A percentile compares a stretch with the other conserved stretches of the same genome.
These are phyloP conservation scores for Penicillium antarcticum DNA, from an alignment of 495 filamentous ascomycete genomes.

Conservation along the genomic window DNA sequence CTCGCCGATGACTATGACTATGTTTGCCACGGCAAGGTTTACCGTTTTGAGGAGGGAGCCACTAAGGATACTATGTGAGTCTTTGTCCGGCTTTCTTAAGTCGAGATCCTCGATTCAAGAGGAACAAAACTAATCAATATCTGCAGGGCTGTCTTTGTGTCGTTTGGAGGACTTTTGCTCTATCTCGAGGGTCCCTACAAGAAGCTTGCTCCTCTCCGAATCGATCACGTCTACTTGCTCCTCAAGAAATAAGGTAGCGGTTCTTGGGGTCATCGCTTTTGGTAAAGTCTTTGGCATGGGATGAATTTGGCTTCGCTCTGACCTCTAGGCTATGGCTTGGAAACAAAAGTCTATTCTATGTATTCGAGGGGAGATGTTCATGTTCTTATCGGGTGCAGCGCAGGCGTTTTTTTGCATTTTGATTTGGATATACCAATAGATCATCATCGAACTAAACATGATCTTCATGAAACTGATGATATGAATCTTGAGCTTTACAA, in stretches of 20 bases:
- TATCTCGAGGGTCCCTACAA: constrained; percentile 92
- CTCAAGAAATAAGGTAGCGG: constrained; percentile 69
- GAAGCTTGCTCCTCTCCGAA: constrained; percentile 83
- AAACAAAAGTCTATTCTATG: constrained; percentile 16
- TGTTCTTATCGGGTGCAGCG: constrained; percentile 28
- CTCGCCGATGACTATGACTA: constrained; percentile 95
- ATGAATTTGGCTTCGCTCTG: neutral
- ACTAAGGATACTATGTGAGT: constrained; percentile 82
- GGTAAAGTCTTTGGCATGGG: constrained; percentile 3
- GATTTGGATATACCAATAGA: constrained; percentile 27
- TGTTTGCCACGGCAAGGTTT: constrained; percentile 96
- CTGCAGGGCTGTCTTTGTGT: constrained; percentile 83
- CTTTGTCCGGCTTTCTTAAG: neutral
- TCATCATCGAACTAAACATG: constrained; percentile 18
- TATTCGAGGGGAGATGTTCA: constrained; percentile 17
- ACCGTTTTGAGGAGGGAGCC: constrained; percentile 87
- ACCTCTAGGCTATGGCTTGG: neutral
- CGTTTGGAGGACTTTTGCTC: constrained; percentile 87
- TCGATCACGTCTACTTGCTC: constrained; percentile 91
- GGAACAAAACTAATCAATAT: neutral
- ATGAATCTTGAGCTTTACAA: neutral
- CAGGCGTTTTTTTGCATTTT: constrained; percentile 31
- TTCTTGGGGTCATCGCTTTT: constrained; percentile 3
- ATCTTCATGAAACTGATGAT: constrained; percentile 8
- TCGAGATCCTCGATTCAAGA: neutral